Percentiles rank a stretch among this genome's conserved stretches.
Conservation (phyloP, 139 green algal species). For the Tetraselmis striata region DNA sequence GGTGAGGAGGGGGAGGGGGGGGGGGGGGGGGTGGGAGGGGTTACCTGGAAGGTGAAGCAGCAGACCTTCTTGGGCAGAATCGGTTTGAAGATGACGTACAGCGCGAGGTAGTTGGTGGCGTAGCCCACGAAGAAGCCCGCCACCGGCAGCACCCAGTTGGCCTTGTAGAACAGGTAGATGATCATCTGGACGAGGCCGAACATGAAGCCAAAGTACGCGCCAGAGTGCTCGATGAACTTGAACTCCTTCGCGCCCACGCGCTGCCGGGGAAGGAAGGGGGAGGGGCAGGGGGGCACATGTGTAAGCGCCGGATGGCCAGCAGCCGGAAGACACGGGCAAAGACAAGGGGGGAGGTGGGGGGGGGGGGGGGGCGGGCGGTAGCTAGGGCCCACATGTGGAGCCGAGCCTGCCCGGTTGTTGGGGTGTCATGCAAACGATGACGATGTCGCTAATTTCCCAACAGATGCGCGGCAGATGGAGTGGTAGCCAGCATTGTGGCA, state of each 20-base stretch:
- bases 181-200: constrained; percentile 24
- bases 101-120: constrained; percentile 30
- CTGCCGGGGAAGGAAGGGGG: neutral
- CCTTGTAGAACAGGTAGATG: constrained; percentile 19
- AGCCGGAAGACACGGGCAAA: no score
- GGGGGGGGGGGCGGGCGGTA: no score
- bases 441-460: no score
- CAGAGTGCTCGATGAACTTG: constrained; percentile 19
- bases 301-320: no score
- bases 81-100: constrained; percentile 27
- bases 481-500: no score
- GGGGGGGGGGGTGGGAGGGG: neutral
- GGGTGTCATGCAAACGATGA: no score
- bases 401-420: no score
- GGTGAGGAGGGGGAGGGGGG: no score
- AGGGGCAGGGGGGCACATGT: no score
- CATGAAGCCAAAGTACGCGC: constrained; percentile 28
- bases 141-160: constrained; percentile 21
- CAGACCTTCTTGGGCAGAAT: constrained; percentile 11
- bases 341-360: no score
- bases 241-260: constrained; percentile 26
- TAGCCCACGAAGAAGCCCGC: constrained; percentile 29
- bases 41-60: neutral
- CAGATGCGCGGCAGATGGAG: no score
- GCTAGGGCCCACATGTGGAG: no score